These are phyloP conservation scores for Ocimum tenuiflorum DNA, from an alignment of 257 asterid species.

Conservation along the genomic window DNA sequence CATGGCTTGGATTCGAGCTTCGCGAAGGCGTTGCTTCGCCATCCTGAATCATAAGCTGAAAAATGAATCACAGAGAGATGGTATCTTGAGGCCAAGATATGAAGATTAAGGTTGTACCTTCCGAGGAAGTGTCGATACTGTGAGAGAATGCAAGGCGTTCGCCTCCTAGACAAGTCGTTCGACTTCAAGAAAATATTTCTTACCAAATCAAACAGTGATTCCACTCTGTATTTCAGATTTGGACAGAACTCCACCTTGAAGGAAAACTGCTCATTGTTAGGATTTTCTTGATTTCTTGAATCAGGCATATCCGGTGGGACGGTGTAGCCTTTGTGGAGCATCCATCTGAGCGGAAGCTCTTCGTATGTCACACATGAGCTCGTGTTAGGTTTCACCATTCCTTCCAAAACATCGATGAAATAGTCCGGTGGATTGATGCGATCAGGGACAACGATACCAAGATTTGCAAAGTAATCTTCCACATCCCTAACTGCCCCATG, in stretches of 20 bases:
- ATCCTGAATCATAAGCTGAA: constrained; percentile 39
- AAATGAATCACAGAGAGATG: neutral
- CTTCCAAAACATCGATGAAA: constrained; percentile 84
- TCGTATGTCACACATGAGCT: constrained; percentile 45
- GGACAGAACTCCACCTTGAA: constrained; percentile 61
- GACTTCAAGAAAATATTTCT: constrained; percentile 47
- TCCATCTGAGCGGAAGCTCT: constrained; percentile 87
- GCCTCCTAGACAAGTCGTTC: constrained; percentile 69
- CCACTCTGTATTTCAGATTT: constrained; percentile 46
- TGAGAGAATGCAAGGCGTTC: constrained; percentile 50
- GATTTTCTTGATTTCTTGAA: constrained; percentile 23
- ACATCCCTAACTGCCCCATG: constrained; percentile 81
- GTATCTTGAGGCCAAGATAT: no score
- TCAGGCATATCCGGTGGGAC: constrained; percentile 64
- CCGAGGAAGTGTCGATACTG: constrained; percentile 72
- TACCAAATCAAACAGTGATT: constrained; percentile 44
- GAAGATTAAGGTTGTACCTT: constrained; percentile 35
- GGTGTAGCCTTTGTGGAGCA: constrained; percentile 71
- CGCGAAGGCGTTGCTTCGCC: constrained; percentile 77
- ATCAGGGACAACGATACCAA: constrained; percentile 66
- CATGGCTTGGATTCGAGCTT: constrained; percentile 69
- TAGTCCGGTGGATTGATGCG: constrained; percentile 91
- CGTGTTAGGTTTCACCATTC: constrained; percentile 57
- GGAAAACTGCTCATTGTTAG: constrained; percentile 40
- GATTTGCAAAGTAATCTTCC: constrained; percentile 69